phyloP scores from a whole-genome alignment of 169 alveolate genomes.

The Eimeria brunetti region DNA sequence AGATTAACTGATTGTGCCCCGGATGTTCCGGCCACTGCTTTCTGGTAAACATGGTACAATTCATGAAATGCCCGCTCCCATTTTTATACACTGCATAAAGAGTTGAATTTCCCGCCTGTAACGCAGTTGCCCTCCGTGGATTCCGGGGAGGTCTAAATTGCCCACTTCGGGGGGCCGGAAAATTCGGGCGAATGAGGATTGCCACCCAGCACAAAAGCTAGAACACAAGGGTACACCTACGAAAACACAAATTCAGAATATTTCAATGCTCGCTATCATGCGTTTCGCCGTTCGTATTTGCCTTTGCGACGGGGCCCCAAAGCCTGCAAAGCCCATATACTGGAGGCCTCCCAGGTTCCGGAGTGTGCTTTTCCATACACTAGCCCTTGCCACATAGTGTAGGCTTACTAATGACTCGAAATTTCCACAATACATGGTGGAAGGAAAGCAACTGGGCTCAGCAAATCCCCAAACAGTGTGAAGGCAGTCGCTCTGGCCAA shows the following conservation, averaged over 20 bases:
- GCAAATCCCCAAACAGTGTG: background rate
- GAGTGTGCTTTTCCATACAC: background rate
- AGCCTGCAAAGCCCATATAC: background rate
- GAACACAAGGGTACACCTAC: background rate
- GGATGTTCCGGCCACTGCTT: background rate
- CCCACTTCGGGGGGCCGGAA: background rate
- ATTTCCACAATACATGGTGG: background rate
- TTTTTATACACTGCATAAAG: background rate
- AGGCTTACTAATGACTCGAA: background rate
- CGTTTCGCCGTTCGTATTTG: background rate
- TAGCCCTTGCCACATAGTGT: background rate
- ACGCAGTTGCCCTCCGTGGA: conserved; percentile 1
- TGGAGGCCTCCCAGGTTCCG: background rate
- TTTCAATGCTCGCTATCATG: background rate
- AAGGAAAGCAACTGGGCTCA: background rate
- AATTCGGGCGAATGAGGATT: background rate
- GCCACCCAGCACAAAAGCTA: background rate
- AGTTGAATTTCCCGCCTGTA: background rate
- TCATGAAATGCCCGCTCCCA: background rate
- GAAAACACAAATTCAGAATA: background rate
- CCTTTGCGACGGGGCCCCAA: conserved; percentile 1
- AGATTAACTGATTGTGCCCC: background rate
- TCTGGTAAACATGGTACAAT: background rate
- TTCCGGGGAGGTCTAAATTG: background rate
- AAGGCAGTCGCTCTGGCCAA: background rate